phyloP scores from a whole-genome alignment of 352 stramenopile species.

The Blastocystis hominis region DNA sequence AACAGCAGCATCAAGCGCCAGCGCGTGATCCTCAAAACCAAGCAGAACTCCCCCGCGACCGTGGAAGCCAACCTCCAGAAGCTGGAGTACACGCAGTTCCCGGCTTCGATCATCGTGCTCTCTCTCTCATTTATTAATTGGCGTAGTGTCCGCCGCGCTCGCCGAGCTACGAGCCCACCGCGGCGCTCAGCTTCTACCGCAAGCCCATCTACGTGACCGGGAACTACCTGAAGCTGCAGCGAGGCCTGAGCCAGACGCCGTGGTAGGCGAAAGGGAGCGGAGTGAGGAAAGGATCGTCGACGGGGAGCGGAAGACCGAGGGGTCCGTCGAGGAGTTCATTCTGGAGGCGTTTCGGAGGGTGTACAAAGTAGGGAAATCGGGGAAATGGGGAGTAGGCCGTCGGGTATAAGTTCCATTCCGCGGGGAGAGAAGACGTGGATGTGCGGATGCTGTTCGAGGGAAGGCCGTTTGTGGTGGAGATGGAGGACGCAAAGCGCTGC shows the following conservation, averaged over 20 bases:
- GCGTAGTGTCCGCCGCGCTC: constrained; percentile 3
- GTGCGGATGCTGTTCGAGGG: constrained; percentile 88
- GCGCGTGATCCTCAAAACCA: constrained; percentile 10
- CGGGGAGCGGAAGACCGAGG: constrained; percentile 72
- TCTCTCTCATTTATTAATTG: background rate
- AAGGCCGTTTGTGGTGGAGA: constrained; percentile 63
- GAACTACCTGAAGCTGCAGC: constrained; percentile 78
- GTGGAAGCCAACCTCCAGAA: constrained; percentile 27
- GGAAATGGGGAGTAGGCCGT: constrained; percentile 50
- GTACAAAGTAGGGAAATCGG: constrained; percentile 63
- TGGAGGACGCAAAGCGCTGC: constrained; percentile 70
- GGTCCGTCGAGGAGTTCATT: constrained; percentile 78
- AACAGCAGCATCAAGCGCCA: constrained; percentile 47
- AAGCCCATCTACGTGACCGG: constrained; percentile 76
- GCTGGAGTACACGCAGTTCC: constrained; percentile 11
- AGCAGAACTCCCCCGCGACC: constrained; percentile 34
- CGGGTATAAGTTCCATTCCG: constrained; percentile 83
- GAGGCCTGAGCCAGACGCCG: constrained; percentile 77
- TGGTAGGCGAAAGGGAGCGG: constrained; percentile 64
- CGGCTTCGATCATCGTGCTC: background rate
- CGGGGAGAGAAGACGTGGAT: constrained; percentile 89
- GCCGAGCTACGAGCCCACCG: background rate
- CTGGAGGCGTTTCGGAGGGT: constrained; percentile 68
- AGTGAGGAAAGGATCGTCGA: constrained; percentile 66
- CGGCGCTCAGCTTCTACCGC: constrained; percentile 59